Evolutionary conservation across 2,329 filamentous ascomycete species (phyloP), one percentile per base, ranked within the genome.

Genomic region (Fusarium humuli): DNA sequence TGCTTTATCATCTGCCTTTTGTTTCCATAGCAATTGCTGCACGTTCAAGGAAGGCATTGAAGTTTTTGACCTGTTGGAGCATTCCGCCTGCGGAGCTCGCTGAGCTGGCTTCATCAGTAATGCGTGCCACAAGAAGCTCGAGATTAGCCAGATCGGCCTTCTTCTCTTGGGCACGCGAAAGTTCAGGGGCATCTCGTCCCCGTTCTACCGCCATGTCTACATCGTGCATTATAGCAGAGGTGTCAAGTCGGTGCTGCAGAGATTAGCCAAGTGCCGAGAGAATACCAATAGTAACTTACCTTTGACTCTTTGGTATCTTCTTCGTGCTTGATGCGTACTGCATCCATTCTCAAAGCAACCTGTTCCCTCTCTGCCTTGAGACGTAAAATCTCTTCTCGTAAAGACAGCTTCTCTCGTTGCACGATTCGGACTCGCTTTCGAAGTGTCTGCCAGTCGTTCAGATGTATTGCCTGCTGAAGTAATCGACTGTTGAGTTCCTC

Each of bases 41-140:
- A 23, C 89, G 83, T 76, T 91, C 89, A 50, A 91, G 79, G 68
- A 91, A 89, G 32, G 83, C 83, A 69, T 91, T 91, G 73, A 91
- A 91, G 49, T 88, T 85, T 64, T 80, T 84, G 57, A 91, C 84
- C 74, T 88, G 85, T 62, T 81, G 83, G 67, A 91, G 79, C 7
- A 85, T 78, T 4, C 87, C 87, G 23, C 87, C 87, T 2, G 82
- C 81, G 11, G 81, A 80, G 54, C 84, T 83, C 22, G 79, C 78
- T 41, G 81, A 84, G 72, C 85, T 87, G 3, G 85, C 85, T 73
- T 88, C 83, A 40, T 85, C 83, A 1, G 86, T 81, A 7, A 91
- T 79, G 27, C 82, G 82, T n/a, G 85, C 84, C 32, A 90, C 81
- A 11, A 86, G 76, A 34, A 90, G 77, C 73, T 90, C 88, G 1